These are phyloP conservation scores for Melanogaster broomeanus DNA, from an alignment of 768 basidiomycete species.

Conservation along the genomic window DNA sequence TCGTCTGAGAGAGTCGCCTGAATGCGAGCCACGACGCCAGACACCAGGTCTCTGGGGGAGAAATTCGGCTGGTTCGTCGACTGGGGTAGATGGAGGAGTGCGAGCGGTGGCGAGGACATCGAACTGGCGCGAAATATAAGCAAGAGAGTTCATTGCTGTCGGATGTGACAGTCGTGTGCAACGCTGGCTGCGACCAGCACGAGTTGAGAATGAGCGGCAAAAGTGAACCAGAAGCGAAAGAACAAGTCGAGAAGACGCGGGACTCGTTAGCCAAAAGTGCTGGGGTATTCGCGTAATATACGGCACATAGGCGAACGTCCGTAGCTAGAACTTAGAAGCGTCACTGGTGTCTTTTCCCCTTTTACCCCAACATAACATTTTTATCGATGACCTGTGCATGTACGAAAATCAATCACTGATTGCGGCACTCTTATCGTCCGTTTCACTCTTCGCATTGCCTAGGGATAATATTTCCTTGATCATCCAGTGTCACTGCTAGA, in stretches of 20 bases:
- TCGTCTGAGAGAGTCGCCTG: conserved; percentile 41
- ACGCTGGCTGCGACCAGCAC: conserved; percentile 2
- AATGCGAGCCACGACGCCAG: conserved; percentile 29
- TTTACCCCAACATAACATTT: too few species aligned
- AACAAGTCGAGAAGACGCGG: neutral
- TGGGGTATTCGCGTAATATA: neutral
- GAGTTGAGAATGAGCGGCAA: neutral
- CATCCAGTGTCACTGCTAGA: too few species aligned
- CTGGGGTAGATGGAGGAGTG: conserved; percentile 60
- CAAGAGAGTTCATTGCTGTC: conserved; percentile 72
- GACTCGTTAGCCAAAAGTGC: neutral
- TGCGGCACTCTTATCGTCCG: too few species aligned
- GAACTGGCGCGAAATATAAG: conserved; percentile 80
- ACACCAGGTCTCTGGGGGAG: conserved; percentile 22
- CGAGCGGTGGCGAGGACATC: conserved; percentile 68
- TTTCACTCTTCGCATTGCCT: too few species aligned
- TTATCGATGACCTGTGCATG: too few species aligned
- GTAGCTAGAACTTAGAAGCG: too few species aligned
- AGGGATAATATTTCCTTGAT: too few species aligned
- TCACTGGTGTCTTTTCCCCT: too few species aligned
- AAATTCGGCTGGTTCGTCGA: conserved; percentile 36
- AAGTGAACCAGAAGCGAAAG: neutral
- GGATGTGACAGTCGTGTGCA: neutral
- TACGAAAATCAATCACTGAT: too few species aligned
- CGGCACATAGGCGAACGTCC: too few species aligned